Base-by-base conservation (phyloP, 768 basidiomycete species). In the Basidioascus undulatus region DNA sequence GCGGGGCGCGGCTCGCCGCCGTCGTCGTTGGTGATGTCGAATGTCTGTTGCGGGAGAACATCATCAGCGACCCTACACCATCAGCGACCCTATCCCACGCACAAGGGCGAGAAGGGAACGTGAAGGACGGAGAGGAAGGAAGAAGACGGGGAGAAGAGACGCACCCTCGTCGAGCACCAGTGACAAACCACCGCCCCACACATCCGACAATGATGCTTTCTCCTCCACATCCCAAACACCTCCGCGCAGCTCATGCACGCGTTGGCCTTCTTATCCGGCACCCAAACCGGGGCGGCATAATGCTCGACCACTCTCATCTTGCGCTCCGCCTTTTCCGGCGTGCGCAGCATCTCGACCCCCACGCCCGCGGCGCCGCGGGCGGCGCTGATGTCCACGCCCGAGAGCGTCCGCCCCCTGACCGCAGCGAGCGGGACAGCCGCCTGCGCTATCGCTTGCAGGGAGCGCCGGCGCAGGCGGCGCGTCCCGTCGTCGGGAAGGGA, bases 181-280 rank as follows among this genome's bases (percentile, higher is more conserved):
- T 72, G 72, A 57, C 86, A 89, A 7, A 89, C 74, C 51, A 84
- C 80, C 35, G 74, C 57, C 0, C 84, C 84, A 54, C 92, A 96
- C 57, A 96, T 84, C 11, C 92, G 72, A 60, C 92, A 98, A 55
- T 98, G 92, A 52, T 98, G 92, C 57, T 87, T 92, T 47, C 92
- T 64, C 39, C 87, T 62, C 82, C 83, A 94, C 2, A 86, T 70
- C 0, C 83, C 82, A 60, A 98, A 98, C 37, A 79, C 66, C 32
- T 68, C 61, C 5, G 71, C 71, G 51, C 86, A 92, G 9, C 77
- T 65, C 82, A 83, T 84, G 54, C 86, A 92, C 18, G 66, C 63
- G 40, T 69, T 68, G n/a, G 79, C 74, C 55, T 69, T 78, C 44
- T 71, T 68, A 52, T 92, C 82, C 0, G 86, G 82, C 24, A 87